Base-by-base conservation (phyloP, 495 filamentous ascomycete species). In the Aspergillus heteromorphus region DNA sequence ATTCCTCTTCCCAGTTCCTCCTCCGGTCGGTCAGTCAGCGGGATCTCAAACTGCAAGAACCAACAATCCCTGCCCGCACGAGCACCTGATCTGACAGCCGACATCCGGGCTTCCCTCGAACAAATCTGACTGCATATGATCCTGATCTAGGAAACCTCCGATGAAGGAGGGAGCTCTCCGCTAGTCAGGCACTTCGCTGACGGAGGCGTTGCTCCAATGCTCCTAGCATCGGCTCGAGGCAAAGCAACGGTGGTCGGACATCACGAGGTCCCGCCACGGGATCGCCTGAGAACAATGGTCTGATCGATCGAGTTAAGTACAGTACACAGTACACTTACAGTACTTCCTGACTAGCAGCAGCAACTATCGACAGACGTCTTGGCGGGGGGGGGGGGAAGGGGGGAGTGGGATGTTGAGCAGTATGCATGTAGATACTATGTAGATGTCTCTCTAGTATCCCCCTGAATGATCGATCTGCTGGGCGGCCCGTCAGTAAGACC, bases 251-350 rank as follows among this genome's bases (percentile, higher is more conserved):
- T n/a, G 34, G 5, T 4, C 8, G 6, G 40, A 27, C 51, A 57
- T 59, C 60, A 63, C 60, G 60, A 57, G 60, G 56, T 47, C 17
- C 60, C 58, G 52, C 45, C 56, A 51, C 49, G 18, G 45, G 50
- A 57, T 63, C 60, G 59, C 52, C 51, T 51, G 54, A 54, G 38
- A 38, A 11, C 20, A 36, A 52, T 59, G 56, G 60, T 54, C 56
- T 59, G 60, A 56, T 56, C 55, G 42, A 38, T 23, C n/a, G n/a
- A n/a, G n/a, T n/a, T n/a, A n/a, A n/a, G n/a, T n/a, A n/a, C n/a
- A n/a, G n/a, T n/a, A n/a, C n/a, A n/a, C n/a, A n/a, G n/a, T n/a
- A n/a, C n/a, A n/a, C n/a, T n/a, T n/a, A n/a, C n/a, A n/a, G n/a
- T n/a, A n/a, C n/a, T n/a, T n/a, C n/a, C n/a, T n/a, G n/a, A n/a